These are phyloP conservation scores for Lactarius tabidus DNA, from an alignment of 768 basidiomycete species.

Conservation along the genomic window DNA sequence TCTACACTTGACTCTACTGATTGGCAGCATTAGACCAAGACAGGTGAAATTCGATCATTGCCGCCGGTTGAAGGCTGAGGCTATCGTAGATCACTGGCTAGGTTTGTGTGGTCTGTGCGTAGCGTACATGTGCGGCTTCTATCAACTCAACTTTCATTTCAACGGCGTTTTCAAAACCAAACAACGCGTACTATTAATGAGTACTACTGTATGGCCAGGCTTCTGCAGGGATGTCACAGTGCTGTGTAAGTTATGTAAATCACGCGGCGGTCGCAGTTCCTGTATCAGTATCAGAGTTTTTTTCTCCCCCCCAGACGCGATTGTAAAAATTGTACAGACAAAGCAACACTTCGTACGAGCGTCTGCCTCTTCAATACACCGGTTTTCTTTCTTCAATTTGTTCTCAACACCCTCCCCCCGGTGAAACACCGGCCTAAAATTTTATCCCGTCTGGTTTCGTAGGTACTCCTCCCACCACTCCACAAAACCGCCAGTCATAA, in stretches of 20 bases:
- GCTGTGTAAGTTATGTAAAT: too few relatives aligned
- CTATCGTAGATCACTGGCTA: not conserved
- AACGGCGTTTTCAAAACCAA: not conserved
- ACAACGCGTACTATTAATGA: too few relatives aligned
- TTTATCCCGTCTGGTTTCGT: conserved; percentile 3
- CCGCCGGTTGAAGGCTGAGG: not conserved
- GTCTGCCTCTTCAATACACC: not conserved
- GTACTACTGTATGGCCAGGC: too few relatives aligned
- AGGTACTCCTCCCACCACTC: conserved; percentile 72
- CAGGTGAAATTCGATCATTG: not conserved
- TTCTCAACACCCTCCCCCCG: not conserved
- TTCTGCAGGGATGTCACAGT: too few relatives aligned
- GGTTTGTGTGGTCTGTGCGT: not conserved
- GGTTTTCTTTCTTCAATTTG: not conserved
- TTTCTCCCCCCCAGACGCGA: not conserved
- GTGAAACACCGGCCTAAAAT: not conserved
- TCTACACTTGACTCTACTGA: not conserved
- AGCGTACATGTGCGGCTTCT: not conserved
- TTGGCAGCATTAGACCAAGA: not conserved
- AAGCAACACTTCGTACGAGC: not conserved
- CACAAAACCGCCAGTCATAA: conserved; percentile 67
- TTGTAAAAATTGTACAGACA: not conserved
- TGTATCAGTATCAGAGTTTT: not conserved
- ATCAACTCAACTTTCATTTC: not conserved
- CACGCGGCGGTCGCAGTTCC: not conserved